Evolutionary conservation across 2,329 filamentous ascomycete genomes (phyloP).

Genomic region (Fusarium coffeatum): DNA sequence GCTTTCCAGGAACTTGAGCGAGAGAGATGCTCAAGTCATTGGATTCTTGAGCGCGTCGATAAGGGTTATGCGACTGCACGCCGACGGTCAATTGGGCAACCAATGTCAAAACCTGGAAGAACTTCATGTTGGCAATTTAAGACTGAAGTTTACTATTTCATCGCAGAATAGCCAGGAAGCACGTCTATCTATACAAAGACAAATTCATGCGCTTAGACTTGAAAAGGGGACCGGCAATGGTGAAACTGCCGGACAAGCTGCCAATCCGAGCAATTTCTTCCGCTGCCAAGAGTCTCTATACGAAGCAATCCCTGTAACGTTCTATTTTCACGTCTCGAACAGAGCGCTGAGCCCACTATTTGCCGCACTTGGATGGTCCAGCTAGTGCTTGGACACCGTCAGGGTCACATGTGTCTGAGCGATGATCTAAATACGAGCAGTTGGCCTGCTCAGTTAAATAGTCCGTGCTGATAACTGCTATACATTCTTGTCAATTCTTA

Average conservation of each 20-base stretch:
- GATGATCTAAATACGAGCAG: neutral
- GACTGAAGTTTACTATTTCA: fast-evolving
- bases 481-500: fast-evolving
- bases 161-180: neutral
- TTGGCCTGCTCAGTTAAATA: neutral
- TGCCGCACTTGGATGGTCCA: neutral
- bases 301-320: neutral
- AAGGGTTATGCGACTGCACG: constrained; percentile 6
- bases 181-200: neutral
- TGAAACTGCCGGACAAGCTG: neutral
- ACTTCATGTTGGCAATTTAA: neutral
- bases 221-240: neutral
- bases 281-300: neutral
- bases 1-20: neutral
- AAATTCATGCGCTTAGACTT: neutral
- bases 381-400: neutral
- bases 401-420: neutral
- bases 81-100: neutral
- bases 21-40: constrained; percentile 6
- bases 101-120: neutral
- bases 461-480: neutral
- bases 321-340: neutral
- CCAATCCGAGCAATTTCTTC: neutral
- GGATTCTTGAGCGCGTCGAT: neutral
- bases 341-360: neutral